A percentile compares a stretch with the other conserved stretches of the same genome.
phyloP scores from a whole-genome alignment of 805 yeast genomes.

The Starmerella potacharoeniae region DNA sequence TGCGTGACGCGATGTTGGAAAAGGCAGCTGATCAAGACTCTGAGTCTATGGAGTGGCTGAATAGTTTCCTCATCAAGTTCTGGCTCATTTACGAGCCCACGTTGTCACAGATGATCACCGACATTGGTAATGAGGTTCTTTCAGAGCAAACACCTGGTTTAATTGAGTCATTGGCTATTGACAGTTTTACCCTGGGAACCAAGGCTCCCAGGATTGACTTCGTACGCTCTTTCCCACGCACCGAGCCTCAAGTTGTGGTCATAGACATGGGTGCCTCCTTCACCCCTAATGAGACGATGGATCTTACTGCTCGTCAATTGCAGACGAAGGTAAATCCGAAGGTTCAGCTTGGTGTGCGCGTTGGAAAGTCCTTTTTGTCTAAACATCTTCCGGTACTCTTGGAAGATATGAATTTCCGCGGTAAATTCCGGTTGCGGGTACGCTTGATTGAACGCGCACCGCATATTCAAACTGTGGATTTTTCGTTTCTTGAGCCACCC shows the following conservation, averaged over 20 bases:
- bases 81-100: constrained; percentile 90
- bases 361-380: constrained; percentile 62
- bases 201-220: constrained; percentile 89
- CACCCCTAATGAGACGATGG: constrained; percentile 82
- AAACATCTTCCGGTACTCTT: constrained; percentile 64
- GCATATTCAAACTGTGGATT: constrained; percentile 80
- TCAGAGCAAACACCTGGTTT: constrained; percentile 79
- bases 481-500: constrained; percentile 78
- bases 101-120: constrained; percentile 71
- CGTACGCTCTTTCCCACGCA: constrained; percentile 80
- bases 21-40: constrained; percentile 68
- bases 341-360: constrained; percentile 58
- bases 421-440: constrained; percentile 65
- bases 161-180: constrained; percentile 72
- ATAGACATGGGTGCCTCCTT: constrained; percentile 96
- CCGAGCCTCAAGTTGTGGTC: constrained; percentile 85
- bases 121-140: constrained; percentile 71
- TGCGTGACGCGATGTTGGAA: constrained; percentile 72
- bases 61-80: constrained; percentile 75
- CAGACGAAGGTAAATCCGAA: constrained; percentile 76
- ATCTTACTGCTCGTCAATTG: constrained; percentile 72
- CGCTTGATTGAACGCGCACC: constrained; percentile 88
- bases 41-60: constrained; percentile 94
- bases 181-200: constrained; percentile 82
- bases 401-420: constrained; percentile 66